These are phyloP conservation scores for Entophlyctis helioformis DNA, from an alignment of 192 early-diverging fungal genomes.

Conservation along the genomic window DNA sequence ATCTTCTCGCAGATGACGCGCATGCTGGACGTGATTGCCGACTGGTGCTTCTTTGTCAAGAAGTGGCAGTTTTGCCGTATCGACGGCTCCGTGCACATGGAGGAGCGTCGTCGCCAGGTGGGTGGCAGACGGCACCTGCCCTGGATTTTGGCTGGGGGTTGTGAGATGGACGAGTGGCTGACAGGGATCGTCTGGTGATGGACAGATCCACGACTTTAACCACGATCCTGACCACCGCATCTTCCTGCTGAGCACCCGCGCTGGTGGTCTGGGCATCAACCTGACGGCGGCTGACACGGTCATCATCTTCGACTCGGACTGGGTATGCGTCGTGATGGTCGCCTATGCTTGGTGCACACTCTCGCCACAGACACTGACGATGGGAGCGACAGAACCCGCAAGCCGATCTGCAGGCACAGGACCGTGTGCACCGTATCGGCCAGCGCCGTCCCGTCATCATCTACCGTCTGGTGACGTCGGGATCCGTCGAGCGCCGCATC, in stretches of 20 bases:
- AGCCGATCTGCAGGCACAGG: slow-evolving; percentile 99
- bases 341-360: too few relatives aligned
- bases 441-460: slow-evolving; percentile 97
- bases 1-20: slow-evolving; percentile 89
- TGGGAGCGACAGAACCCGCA: too few relatives aligned
- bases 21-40: slow-evolving; percentile 76
- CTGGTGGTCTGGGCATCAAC: slow-evolving; percentile 19
- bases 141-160: slow-evolving; percentile 73
- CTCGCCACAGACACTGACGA: too few relatives aligned
- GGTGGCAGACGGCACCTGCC: too few relatives aligned
- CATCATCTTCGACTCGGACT: slow-evolving; percentile 30
- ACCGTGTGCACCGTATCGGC: slow-evolving; percentile 95
- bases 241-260: slow-evolving; percentile 14
- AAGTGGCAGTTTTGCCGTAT: slow-evolving; percentile 25
- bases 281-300: slow-evolving; percentile 19
- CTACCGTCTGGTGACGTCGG: slow-evolving; percentile 90
- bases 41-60: slow-evolving; percentile 18
- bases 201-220: slow-evolving; percentile 37
- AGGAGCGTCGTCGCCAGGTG: slow-evolving; percentile 20
- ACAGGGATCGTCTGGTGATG: too few relatives aligned
- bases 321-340: too few relatives aligned
- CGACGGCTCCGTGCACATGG: slow-evolving; percentile 30
- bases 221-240: slow-evolving; percentile 14
- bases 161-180: not conserved
- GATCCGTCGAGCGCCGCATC: slow-evolving; percentile 85